Percentiles rank a stretch among this genome's conserved stretches.
These are phyloP conservation scores for Calocybe gangraenosa DNA, from an alignment of 768 basidiomycete species.

Conservation along the genomic window DNA sequence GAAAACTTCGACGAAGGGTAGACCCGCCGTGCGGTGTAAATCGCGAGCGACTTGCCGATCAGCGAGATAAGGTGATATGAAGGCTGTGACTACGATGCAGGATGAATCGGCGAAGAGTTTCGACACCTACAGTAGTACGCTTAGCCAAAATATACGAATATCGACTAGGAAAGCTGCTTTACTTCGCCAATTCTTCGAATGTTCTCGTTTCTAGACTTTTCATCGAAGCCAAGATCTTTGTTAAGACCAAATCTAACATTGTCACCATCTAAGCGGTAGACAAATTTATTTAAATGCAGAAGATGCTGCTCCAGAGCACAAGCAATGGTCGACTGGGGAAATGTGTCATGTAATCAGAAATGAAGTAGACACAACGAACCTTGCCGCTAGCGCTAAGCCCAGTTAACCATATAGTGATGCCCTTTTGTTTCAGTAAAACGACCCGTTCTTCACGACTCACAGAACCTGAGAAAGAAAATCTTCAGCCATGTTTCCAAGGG, in stretches of 20 bases:
- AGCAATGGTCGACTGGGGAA: constrained; percentile 89
- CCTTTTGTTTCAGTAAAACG: constrained; percentile 68
- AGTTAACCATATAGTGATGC: constrained; percentile 94
- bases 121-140: constrained; percentile 61
- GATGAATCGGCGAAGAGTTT: constrained; percentile 90
- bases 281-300: constrained; percentile 77
- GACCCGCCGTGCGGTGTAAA: constrained; percentile 66
- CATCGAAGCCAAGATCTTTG: constrained; percentile 93
- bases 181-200: constrained; percentile 97
- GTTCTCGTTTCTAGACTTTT: constrained; percentile 89
- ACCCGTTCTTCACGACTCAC: constrained; percentile 66
- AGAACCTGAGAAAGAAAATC: constrained; percentile 49
- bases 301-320: constrained; percentile 96
- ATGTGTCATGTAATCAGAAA: not conserved
- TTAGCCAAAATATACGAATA: not conserved
- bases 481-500: not conserved
- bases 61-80: constrained; percentile 95
- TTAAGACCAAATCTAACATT: constrained; percentile 95
- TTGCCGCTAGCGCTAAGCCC: constrained; percentile 95
- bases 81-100: constrained; percentile 87
- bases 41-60: constrained; percentile 82
- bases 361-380: constrained; percentile 37
- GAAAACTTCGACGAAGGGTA: constrained; percentile 93
- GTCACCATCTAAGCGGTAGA: constrained; percentile 94
- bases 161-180: too few relatives aligned